Conservation (phyloP, 148 eudicot species). For the Chenopodium formosanum region DNA sequence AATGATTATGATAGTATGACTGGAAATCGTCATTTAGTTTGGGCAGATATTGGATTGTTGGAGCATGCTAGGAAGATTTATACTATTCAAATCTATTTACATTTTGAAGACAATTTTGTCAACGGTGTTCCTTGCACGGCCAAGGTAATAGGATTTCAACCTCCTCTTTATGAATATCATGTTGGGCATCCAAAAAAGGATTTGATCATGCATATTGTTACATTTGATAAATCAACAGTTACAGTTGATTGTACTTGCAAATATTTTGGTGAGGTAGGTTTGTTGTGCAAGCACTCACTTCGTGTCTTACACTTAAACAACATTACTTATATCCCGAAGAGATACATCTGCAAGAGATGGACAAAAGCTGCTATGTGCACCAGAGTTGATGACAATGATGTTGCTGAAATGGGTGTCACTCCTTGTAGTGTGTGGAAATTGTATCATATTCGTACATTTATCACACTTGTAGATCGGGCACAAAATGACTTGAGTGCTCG, state of each 20-base stretch:
- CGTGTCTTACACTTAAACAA: background rate
- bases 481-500: too few relatives aligned
- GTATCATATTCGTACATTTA: too few relatives aligned
- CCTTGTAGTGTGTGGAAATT: too few relatives aligned
- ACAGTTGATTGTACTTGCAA: background rate
- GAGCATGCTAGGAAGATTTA: background rate
- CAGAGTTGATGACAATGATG: background rate
- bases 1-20: background rate
- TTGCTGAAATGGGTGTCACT: background rate
- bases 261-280: background rate
- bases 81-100: background rate
- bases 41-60: background rate
- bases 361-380: background rate
- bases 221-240: background rate
- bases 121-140: background rate
- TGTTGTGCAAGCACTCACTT: background rate
- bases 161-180: too few relatives aligned
- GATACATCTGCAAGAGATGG: background rate
- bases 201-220: background rate
- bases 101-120: background rate
- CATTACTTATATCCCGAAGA: background rate
- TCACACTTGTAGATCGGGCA: too few relatives aligned
- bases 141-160: background rate
- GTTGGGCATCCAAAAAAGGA: background rate
- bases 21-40: background rate